Percentiles rank a stretch among this genome's conserved stretches.
These are phyloP conservation scores for Pinguiococcus pyrenoidosus DNA, from an alignment of 108 stramenopile genomes.

Conservation along the genomic window DNA sequence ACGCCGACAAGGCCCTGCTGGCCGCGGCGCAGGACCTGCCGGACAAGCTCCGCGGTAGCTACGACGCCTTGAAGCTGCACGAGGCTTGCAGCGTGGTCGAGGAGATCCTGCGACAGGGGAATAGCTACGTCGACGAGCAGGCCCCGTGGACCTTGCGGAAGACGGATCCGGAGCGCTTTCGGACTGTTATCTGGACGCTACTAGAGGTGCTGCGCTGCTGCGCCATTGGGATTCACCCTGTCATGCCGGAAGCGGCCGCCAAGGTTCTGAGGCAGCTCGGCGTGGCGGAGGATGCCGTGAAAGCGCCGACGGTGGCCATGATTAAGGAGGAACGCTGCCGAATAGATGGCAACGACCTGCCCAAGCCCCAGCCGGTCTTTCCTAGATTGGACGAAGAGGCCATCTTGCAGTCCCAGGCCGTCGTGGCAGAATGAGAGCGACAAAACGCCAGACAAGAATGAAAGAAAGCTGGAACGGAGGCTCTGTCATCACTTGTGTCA, in stretches of 20 bases:
- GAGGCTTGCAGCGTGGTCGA: constrained; percentile 25
- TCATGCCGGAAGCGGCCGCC: constrained; percentile 68
- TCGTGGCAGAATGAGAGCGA: no score
- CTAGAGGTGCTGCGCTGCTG: constrained; percentile 74
- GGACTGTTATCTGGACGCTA: constrained; percentile 64
- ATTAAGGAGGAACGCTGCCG: no score
- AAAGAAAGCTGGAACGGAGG: no score
- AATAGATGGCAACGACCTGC: no score
- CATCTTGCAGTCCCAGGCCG: no score
- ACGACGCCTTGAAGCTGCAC: constrained; percentile 57
- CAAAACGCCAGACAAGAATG: no score
- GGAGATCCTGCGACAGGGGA: constrained; percentile 66
- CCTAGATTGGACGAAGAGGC: no score
- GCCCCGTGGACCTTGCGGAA: constrained; percentile 81
- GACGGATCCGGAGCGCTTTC: constrained; percentile 65
- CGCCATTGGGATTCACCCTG: constrained; percentile 74
- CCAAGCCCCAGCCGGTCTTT: no score
- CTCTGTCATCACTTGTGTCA: no score
- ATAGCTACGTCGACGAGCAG: constrained; percentile 72
- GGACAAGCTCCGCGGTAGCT: constrained; percentile 41
- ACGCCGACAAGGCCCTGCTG: constrained; percentile 55
- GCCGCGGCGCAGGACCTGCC: constrained; percentile 39
- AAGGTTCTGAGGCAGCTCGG: constrained; percentile 67
- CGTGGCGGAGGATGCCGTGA: no score
- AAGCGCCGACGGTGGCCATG: no score